These are phyloP conservation scores for Agastache rugosa DNA, from an alignment of 257 asterid species.

Conservation along the genomic window DNA sequence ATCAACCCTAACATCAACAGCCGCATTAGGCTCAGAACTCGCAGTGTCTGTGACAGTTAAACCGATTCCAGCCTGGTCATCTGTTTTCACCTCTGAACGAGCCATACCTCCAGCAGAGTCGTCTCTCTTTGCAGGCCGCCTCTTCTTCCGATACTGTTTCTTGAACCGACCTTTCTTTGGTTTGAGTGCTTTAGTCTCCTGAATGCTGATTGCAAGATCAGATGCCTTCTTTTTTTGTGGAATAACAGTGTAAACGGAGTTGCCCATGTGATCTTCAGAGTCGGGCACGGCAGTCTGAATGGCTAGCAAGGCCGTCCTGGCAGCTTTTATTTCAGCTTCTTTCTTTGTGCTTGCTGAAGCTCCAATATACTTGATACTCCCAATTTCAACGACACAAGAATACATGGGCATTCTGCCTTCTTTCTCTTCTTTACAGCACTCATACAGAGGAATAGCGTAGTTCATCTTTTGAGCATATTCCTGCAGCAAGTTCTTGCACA, in stretches of 20 bases:
- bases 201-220: constrained; percentile 53
- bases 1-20: constrained; percentile 20
- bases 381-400: constrained; percentile 75
- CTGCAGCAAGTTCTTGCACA: constrained; percentile 92
- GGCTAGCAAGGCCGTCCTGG: constrained; percentile 91
- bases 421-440: constrained; percentile 56
- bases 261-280: constrained; percentile 40
- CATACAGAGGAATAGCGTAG: constrained; percentile 76
- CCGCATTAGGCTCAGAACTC: constrained; percentile 15
- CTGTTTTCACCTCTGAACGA: constrained; percentile 33
- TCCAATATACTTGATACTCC: constrained; percentile 81
- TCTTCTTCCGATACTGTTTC: constrained; percentile 53
- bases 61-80: constrained; percentile 35
- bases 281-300: constrained; percentile 60
- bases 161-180: constrained; percentile 65
- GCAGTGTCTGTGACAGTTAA: constrained; percentile 24
- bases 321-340: constrained; percentile 96
- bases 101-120: constrained; percentile 32
- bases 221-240: constrained; percentile 68
- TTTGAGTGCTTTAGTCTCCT: constrained; percentile 66
- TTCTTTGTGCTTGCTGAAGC: constrained; percentile 82
- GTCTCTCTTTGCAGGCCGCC: constrained; percentile 30
- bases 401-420: constrained; percentile 47
- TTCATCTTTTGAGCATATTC: constrained; percentile 98
- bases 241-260: constrained; percentile 68